Percentiles rank a stretch among this genome's conserved stretches.
Conservation (phyloP, 1,284 basidiomycete species). For the Rhodotorula sp. region DNA sequence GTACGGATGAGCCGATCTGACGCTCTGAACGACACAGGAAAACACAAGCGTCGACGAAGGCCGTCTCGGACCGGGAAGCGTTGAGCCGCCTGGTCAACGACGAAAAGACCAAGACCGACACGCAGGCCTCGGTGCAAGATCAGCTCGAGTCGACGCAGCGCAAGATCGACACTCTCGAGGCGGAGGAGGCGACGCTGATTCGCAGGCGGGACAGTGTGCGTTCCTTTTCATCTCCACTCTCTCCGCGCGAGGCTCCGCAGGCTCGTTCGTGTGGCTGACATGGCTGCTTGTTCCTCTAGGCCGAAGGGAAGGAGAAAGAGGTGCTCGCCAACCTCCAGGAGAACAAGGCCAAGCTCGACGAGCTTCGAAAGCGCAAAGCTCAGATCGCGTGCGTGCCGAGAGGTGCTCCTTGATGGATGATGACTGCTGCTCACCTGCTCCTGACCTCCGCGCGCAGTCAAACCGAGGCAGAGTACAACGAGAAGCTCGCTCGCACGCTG, state of each 20-base stretch:
- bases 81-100: slow-evolving; percentile 80
- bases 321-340: slow-evolving; percentile 70
- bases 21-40: slow-evolving; percentile 57
- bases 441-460: slow-evolving; percentile 57
- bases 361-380: slow-evolving; percentile 25
- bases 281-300: slow-evolving; percentile 4
- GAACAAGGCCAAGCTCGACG: slow-evolving; percentile 59
- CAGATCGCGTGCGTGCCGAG: slow-evolving; percentile 14
- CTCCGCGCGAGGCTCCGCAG: too few relatives aligned
- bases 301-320: slow-evolving; percentile 54
- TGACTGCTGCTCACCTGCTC: neutral
- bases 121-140: slow-evolving; percentile 57
- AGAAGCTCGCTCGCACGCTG: slow-evolving; percentile 80
- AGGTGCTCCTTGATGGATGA: neutral
- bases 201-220: slow-evolving; percentile 64
- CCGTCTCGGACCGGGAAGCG: slow-evolving; percentile 81
- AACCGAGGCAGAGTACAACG: slow-evolving; percentile 83
- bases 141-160: slow-evolving; percentile 65
- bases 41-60: slow-evolving; percentile 66
- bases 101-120: slow-evolving; percentile 68
- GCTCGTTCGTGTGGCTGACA: neutral
- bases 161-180: slow-evolving; percentile 61
- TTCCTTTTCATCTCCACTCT: neutral
- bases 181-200: slow-evolving; percentile 61
- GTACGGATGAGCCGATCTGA: neutral